Percentiles rank a stretch among this genome's conserved stretches.
phyloP scores from a whole-genome alignment of 352 stramenopile species.

The Pythium brassicae region DNA sequence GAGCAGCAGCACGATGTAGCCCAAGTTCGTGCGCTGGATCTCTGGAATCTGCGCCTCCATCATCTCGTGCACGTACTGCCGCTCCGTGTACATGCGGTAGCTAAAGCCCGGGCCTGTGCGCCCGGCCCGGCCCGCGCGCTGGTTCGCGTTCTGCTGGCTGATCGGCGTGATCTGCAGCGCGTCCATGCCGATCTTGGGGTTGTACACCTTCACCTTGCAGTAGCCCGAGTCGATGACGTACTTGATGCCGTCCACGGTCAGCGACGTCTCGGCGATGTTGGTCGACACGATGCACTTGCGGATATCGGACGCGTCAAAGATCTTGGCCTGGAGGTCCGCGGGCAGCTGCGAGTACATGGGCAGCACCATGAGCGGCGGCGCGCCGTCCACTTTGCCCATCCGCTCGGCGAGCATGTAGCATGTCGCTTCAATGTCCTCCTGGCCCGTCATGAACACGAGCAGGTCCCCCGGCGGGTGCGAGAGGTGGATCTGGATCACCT shows the following conservation, averaged over 20 bases:
- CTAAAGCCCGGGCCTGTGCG: conserved; percentile 88
- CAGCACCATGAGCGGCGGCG: conserved; percentile 94
- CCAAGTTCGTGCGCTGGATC: conserved; percentile 98
- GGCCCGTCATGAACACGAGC: conserved; percentile 99
- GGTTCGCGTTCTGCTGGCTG: conserved; percentile 97
- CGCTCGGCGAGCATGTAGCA: conserved; percentile 94
- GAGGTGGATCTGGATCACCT: conserved; percentile 98
- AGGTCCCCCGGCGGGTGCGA: conserved; percentile 96
- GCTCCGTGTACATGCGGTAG: conserved; percentile 97
- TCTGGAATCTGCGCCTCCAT: conserved; percentile 97
- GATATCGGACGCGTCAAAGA: conserved; percentile 94
- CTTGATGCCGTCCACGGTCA: conserved; percentile 96
- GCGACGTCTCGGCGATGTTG: conserved; percentile 97
- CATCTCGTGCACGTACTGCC: conserved; percentile 96
- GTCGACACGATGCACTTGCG: conserved; percentile 98
- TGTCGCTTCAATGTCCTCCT: conserved; percentile 98
- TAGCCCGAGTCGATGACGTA: conserved; percentile 98
- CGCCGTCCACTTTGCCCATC: conserved; percentile 92
- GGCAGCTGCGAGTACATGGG: conserved; percentile 99
- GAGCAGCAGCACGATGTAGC: conserved; percentile 96
- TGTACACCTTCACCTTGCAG: conserved; percentile 99
- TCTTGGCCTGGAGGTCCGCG: conserved; percentile 97
- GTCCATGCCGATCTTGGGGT: conserved; percentile 99
- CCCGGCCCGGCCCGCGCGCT: conserved; percentile 93
- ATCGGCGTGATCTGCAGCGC: conserved; percentile 94